Evolutionary conservation across 1,284 basidiomycete genomes (phyloP).

Genomic region (Pseudozyma pruni): DNA sequence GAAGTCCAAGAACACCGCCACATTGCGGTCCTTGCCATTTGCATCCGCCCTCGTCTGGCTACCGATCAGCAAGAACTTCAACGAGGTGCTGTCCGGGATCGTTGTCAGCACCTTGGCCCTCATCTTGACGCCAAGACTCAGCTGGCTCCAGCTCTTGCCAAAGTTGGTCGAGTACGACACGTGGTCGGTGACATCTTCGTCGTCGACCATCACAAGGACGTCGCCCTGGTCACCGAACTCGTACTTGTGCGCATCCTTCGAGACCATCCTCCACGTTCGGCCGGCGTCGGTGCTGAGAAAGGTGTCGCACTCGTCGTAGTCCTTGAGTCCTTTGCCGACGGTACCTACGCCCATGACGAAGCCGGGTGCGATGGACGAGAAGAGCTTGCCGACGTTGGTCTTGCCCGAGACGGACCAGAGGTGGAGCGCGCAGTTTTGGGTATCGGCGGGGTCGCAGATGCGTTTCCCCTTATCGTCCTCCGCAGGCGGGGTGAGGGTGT

Average conservation of each 20-base stretch:
- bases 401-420: constrained; percentile 89
- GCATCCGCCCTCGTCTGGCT: constrained; percentile 77
- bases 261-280: constrained; percentile 83
- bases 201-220: constrained; percentile 84
- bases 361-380: constrained; percentile 92
- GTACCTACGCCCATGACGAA: constrained; percentile 94
- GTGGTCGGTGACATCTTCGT: constrained; percentile 81
- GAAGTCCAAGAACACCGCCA: constrained; percentile 86
- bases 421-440: constrained; percentile 81
- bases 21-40: constrained; percentile 74
- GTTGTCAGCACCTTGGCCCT: constrained; percentile 85
- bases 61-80: constrained; percentile 89
- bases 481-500: constrained; percentile 76
- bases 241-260: constrained; percentile 85
- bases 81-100: constrained; percentile 87
- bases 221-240: constrained; percentile 92
- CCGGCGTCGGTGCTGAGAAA: constrained; percentile 92
- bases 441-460: constrained; percentile 76
- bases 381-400: constrained; percentile 91
- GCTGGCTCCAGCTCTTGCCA: constrained; percentile 81
- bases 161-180: constrained; percentile 86
- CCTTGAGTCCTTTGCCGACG: constrained; percentile 77
- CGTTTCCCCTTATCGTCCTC: constrained; percentile 75
- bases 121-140: constrained; percentile 78
- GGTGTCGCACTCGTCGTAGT: constrained; percentile 91